A percentile compares a stretch with the other conserved stretches of the same genome.
Evolutionary conservation across 108 stramenopile genomes (phyloP).

Genomic region (Cylindrotheca fusiformis): DNA sequence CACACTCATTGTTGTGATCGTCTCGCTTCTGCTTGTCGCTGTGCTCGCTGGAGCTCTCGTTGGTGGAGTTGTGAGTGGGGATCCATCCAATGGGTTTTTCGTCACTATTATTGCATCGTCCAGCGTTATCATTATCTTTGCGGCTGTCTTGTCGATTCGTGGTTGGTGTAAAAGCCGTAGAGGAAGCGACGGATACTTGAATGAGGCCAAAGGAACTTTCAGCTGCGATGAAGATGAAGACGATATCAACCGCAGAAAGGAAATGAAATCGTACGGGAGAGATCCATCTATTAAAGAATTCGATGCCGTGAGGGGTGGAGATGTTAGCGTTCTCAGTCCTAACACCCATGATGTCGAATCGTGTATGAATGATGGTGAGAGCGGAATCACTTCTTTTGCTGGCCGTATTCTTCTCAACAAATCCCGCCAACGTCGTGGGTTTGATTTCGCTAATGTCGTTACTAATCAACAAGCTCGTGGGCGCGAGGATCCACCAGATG

Average conservation of each 20-base stretch:
- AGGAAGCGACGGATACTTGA: background rate
- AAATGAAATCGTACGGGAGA: background rate
- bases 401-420: background rate
- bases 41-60: conserved; percentile 27
- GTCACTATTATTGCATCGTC: conserved; percentile 31
- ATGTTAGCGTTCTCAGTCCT: conserved; percentile 34
- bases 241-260: background rate
- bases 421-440: background rate
- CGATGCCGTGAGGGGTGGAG: conserved; percentile 4
- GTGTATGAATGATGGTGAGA: background rate
- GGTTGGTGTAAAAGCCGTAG: conserved; percentile 9
- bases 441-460: conserved; percentile 29
- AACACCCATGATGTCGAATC: conserved; percentile 22
- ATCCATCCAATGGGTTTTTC: conserved; percentile 27
- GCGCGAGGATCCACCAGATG: conserved; percentile 38
- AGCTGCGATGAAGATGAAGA: conserved; percentile 16
- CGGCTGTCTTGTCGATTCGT: conserved; percentile 16
- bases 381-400: background rate
- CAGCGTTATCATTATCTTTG: conserved; percentile 16
- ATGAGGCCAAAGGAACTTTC: conserved; percentile 18
- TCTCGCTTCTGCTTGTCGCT: conserved; percentile 32
- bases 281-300: background rate
- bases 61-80: conserved; percentile 30
- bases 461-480: conserved; percentile 1
- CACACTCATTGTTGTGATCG: conserved; percentile 17